These are phyloP conservation scores for Cryptococcus sp. DNA, from an alignment of 1,284 basidiomycete species.

Conservation along the genomic window DNA sequence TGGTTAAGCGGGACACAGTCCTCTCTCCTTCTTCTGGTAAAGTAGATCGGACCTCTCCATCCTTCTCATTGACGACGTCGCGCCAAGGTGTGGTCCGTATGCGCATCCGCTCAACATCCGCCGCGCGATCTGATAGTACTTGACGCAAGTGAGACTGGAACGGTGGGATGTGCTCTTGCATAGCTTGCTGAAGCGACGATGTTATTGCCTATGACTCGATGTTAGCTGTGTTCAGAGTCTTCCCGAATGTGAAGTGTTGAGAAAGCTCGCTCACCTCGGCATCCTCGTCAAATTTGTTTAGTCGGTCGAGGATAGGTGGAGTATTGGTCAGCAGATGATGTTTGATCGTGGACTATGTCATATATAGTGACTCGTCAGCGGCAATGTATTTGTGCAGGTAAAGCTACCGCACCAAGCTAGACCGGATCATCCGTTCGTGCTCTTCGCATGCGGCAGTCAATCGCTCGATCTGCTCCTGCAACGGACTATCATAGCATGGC, in stretches of 20 bases:
- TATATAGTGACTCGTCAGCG: neutral
- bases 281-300: conserved; percentile 35
- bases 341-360: conserved; percentile 39
- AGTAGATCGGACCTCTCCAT: neutral
- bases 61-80: conserved; percentile 22
- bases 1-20: conserved; percentile 8
- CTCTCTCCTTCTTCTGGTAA: neutral
- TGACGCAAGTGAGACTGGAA: conserved; percentile 24
- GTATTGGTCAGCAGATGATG: conserved; percentile 43
- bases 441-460: conserved; percentile 37
- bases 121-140: conserved; percentile 22
- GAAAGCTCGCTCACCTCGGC: conserved; percentile 35
- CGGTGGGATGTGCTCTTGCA: conserved; percentile 20
- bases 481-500: conserved; percentile 24
- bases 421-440: conserved; percentile 43
- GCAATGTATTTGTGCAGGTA: neutral
- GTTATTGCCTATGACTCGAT: conserved; percentile 8
- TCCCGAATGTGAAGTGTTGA: neutral
- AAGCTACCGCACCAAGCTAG: conserved; percentile 30
- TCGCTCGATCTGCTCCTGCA: conserved; percentile 40
- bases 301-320: conserved; percentile 24
- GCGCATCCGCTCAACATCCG: conserved; percentile 39
- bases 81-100: conserved; percentile 43
- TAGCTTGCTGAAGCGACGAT: conserved; percentile 16
- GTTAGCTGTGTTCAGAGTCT: neutral